Evolutionary conservation across 2,329 filamentous ascomycete species (phyloP).

Genomic region (Aschersonia sp.): DNA sequence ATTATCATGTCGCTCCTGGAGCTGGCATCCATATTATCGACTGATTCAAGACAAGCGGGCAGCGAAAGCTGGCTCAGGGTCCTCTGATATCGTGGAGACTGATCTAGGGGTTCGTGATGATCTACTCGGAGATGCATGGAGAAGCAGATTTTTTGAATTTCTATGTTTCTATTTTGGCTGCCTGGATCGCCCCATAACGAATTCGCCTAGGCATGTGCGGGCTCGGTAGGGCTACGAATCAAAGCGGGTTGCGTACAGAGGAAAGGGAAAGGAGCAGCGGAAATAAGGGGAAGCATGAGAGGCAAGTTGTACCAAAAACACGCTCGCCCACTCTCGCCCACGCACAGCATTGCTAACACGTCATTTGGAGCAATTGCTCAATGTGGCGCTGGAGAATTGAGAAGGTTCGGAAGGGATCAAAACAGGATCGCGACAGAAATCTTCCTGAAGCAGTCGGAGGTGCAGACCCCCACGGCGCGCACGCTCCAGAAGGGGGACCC

Average conservation of each 20-base stretch:
- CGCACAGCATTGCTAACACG: background rate
- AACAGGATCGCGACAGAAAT: background rate
- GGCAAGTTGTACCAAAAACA: too few relatives aligned
- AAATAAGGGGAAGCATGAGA: background rate
- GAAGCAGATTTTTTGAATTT: background rate
- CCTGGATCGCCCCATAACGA: background rate
- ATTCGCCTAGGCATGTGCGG: background rate
- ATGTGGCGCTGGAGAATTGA: background rate
- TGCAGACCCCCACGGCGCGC: background rate
- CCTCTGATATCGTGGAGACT: background rate
- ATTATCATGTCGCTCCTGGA: background rate
- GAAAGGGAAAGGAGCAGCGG: background rate
- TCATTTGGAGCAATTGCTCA: slow-evolving; percentile 2
- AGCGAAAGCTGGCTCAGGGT: background rate
- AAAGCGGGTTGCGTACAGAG: background rate
- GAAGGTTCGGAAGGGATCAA: background rate
- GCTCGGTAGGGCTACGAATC: background rate
- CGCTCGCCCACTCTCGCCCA: too few relatives aligned
- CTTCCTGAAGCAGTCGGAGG: background rate
- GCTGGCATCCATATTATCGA: background rate
- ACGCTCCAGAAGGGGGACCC: background rate
- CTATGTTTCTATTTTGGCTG: background rate
- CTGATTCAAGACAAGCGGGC: background rate
- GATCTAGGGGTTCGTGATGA: background rate
- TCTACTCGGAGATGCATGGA: background rate